Conservation (phyloP, 2,329 filamentous ascomycete species). For the Monosporascus cannonballus region DNA sequence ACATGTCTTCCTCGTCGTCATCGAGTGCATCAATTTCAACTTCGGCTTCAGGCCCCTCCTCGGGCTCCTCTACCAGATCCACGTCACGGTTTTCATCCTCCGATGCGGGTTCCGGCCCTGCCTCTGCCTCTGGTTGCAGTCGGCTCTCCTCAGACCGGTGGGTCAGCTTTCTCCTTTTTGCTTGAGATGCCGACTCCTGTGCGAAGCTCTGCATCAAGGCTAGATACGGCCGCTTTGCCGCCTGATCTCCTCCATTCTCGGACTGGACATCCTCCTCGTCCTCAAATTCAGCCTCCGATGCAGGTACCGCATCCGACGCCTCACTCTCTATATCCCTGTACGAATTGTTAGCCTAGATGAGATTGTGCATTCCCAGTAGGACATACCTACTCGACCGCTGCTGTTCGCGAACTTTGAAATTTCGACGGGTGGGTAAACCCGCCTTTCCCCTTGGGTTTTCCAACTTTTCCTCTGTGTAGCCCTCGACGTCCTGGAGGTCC, state of each 20-base stretch:
- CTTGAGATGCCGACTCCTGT: slow-evolving; percentile 36
- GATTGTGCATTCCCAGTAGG: background rate
- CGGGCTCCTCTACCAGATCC: slow-evolving; percentile 42
- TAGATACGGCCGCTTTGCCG: slow-evolving; percentile 45
- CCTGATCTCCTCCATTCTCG: slow-evolving; percentile 31
- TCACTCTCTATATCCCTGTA: slow-evolving; percentile 26
- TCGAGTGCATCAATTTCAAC: slow-evolving; percentile 28
- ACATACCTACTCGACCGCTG: background rate
- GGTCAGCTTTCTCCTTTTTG: slow-evolving; percentile 54
- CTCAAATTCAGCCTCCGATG: slow-evolving; percentile 35
- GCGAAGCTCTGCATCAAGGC: slow-evolving; percentile 53
- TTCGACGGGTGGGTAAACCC: background rate
- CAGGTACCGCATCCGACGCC: slow-evolving; percentile 29
- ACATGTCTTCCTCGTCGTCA: slow-evolving; percentile 45
- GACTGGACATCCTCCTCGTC: slow-evolving; percentile 40
- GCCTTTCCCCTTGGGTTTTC: background rate
- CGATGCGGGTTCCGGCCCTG: slow-evolving; percentile 22
- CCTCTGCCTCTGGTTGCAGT: slow-evolving; percentile 18
- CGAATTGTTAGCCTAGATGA: slow-evolving; percentile 5
- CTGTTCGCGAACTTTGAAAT: background rate
- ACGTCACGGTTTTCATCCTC: slow-evolving; percentile 32
- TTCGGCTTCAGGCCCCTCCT: slow-evolving; percentile 37
- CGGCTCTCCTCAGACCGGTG: slow-evolving; percentile 22
- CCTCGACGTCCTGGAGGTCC: background rate
- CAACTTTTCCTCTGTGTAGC: background rate